phyloP scores from a whole-genome alignment of 2,329 filamentous ascomycete genomes.

The Colletotrichum theobromicola region DNA sequence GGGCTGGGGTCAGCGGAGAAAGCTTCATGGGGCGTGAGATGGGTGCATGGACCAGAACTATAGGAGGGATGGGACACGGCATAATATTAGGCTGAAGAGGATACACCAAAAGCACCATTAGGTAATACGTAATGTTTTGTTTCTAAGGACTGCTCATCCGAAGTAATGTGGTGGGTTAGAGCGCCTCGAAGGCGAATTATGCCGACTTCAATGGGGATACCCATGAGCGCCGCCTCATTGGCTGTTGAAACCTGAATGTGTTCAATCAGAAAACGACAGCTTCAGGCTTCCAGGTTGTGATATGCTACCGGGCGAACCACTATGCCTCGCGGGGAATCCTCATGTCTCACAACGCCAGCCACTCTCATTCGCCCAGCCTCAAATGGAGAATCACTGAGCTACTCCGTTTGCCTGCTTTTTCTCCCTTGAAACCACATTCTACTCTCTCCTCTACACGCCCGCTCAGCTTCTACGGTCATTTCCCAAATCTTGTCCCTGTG shows the following conservation, averaged over 20 bases:
- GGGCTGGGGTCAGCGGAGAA: rapidly evolving
- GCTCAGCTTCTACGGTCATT: no score
- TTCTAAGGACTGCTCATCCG: rapidly evolving
- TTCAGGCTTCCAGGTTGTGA: not conserved
- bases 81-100: not conserved
- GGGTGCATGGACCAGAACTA: not conserved
- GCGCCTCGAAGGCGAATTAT: rapidly evolving
- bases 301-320: not conserved
- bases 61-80: not conserved
- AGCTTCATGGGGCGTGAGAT: not conserved
- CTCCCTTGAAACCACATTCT: no score
- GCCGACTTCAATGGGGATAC: not conserved
- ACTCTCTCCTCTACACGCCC: no score
- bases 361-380: no score
- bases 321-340: not conserved
- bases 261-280: not conserved
- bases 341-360: no score
- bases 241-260: not conserved
- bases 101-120: not conserved
- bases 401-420: no score
- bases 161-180: not conserved
- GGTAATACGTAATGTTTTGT: not conserved
- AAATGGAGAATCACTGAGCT: no score
- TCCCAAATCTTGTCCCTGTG: no score
- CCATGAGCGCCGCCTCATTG: not conserved